Evolutionary conservation across 2,329 filamentous ascomycete genomes (phyloP).

Genomic region (Sphaerulina musiva): DNA sequence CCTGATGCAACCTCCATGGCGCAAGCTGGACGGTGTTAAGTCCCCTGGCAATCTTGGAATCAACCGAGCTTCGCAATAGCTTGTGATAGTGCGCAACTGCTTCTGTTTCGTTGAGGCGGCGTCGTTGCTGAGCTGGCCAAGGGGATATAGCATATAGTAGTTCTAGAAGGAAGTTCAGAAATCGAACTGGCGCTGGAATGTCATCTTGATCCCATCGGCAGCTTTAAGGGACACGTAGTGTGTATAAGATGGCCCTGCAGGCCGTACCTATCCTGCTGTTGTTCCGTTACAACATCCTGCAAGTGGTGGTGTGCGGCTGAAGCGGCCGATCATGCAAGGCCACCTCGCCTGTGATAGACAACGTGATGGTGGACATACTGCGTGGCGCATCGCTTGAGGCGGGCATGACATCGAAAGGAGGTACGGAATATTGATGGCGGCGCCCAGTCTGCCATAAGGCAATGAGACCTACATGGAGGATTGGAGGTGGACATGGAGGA

Average conservation of each 20-base stretch:
- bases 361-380: neutral
- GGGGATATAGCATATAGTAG: neutral
- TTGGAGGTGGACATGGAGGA: neutral
- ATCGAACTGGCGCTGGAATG: too few relatives aligned
- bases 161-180: too few relatives aligned
- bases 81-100: too few relatives aligned
- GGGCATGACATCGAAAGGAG: neutral
- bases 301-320: conserved; percentile 7
- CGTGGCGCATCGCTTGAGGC: neutral
- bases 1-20: neutral
- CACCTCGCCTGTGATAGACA: neutral
- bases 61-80: too few relatives aligned
- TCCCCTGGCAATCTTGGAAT: neutral
- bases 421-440: neutral
- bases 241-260: neutral
- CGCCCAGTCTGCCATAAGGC: neutral
- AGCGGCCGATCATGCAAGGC: neutral
- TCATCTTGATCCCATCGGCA: too few relatives aligned
- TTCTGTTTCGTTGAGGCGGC: too few relatives aligned
- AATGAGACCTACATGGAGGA: neutral
- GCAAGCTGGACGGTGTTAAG: neutral
- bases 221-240: neutral
- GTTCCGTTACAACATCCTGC: neutral
- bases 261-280: neutral
- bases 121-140: neutral